Evolutionary conservation across 2,329 filamentous ascomycete species (phyloP).

Genomic region (Calonectria naviculata): DNA sequence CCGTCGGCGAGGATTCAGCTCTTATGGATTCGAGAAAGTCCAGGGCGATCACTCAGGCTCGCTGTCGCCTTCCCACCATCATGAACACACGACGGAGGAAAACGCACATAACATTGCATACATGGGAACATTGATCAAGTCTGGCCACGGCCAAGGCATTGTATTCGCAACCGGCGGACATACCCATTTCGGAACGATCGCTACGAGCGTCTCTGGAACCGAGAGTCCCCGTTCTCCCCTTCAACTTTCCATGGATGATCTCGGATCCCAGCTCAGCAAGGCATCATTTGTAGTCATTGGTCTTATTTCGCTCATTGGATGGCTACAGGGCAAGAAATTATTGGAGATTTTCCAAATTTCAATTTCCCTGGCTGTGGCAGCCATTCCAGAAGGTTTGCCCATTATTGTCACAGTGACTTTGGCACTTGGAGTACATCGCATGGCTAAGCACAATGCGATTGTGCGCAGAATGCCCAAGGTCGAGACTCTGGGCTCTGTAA

Average conservation of each 20-base stretch:
- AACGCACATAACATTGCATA: conserved; percentile 93
- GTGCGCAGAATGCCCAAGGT: conserved; percentile 96
- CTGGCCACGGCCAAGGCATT: conserved; percentile 93
- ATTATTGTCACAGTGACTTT: conserved; percentile 99
- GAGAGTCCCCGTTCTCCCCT: conserved; percentile 95
- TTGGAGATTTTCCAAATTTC: conserved; percentile 98
- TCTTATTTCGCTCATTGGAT: conserved; percentile 90
- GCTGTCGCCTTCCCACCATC: conserved; percentile 57
- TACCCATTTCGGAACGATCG: conserved; percentile 97
- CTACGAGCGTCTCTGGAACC: conserved; percentile 91
- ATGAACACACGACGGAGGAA: conserved; percentile 67
- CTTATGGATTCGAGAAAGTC: conserved; percentile 42
- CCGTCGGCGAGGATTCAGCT: conserved; percentile 44
- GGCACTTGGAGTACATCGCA: conserved; percentile 92
- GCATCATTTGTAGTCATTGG: conserved; percentile 96
- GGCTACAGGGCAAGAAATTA: conserved; percentile 88
- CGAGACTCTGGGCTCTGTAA: conserved; percentile 97
- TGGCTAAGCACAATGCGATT: conserved; percentile 96
- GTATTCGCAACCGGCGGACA: conserved; percentile 96
- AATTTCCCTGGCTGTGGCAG: conserved; percentile 94
- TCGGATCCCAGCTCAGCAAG: conserved; percentile 95
- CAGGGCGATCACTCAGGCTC: conserved; percentile 55
- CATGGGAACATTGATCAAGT: conserved; percentile 96
- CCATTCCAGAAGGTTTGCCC: conserved; percentile 94
- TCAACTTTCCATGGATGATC: conserved; percentile 96